Evolutionary conservation across 2,329 filamentous ascomycete species (phyloP).

Genomic region (Raffaelea arxii): DNA sequence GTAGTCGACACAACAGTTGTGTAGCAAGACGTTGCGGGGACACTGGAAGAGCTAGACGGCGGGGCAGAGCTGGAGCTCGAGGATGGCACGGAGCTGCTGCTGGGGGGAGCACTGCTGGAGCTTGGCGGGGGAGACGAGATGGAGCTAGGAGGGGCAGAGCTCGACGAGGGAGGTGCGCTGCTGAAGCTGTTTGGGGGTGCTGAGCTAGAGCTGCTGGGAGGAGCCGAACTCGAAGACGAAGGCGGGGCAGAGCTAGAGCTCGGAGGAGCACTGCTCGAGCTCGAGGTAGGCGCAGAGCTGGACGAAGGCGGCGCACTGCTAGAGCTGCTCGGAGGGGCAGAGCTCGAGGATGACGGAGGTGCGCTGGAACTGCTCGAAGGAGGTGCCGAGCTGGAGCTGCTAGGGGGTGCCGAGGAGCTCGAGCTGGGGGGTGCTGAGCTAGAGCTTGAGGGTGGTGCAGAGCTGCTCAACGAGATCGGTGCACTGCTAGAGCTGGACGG

Average conservation of each 20-base stretch:
- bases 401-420: background rate
- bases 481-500: background rate
- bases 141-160: too few species aligned
- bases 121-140: background rate
- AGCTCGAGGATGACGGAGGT: background rate
- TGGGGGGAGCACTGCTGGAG: background rate
- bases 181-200: background rate
- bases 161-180: too few species aligned
- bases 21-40: slow-evolving; percentile 4
- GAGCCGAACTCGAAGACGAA: too few species aligned
- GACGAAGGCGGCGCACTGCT: background rate
- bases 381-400: background rate
- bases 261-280: too few species aligned
- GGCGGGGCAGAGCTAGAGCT: too few species aligned
- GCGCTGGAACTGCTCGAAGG: background rate
- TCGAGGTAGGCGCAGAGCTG: background rate
- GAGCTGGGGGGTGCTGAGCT: too few species aligned
- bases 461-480: background rate
- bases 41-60: background rate
- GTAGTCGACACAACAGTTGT: slow-evolving; percentile 3
- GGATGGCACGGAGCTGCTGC: too few species aligned
- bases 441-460: too few species aligned
- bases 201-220: too few species aligned
- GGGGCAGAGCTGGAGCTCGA: slow-evolving; percentile 1
- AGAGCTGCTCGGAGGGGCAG: background rate